These are phyloP conservation scores for Nicotiana paniculata DNA, from an alignment of 257 asterid genomes.

Conservation along the genomic window DNA sequence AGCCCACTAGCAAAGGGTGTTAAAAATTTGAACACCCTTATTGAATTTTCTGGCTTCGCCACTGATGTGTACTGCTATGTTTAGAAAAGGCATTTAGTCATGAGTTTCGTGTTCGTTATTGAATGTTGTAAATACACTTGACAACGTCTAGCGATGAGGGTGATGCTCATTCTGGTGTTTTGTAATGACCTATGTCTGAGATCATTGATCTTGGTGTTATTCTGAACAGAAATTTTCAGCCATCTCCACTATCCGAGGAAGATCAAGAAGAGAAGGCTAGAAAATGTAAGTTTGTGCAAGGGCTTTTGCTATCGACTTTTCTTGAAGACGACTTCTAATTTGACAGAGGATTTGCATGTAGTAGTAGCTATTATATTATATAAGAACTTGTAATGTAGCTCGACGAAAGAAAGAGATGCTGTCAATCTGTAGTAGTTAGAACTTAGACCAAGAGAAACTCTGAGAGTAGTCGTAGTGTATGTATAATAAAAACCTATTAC, in stretches of 20 bases:
- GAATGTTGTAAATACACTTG: neutral
- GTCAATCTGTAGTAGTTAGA: conserved; percentile 1
- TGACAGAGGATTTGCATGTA: conserved; percentile 14
- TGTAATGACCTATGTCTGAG: neutral
- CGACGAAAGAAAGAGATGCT: neutral
- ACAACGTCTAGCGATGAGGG: neutral
- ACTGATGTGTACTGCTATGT: neutral
- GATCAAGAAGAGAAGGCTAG: conserved; percentile 66
- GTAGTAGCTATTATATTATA: neutral
- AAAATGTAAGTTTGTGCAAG: conserved; percentile 61
- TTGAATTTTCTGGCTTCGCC: too few species aligned
- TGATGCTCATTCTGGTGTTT: neutral
- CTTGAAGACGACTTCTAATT: conserved; percentile 35
- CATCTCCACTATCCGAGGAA: conserved; percentile 40
- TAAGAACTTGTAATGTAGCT: neutral
- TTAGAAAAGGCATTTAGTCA: neutral
- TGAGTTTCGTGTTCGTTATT: neutral
- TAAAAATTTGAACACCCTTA: too few species aligned
- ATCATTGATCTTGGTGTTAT: neutral
- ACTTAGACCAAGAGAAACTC: neutral
- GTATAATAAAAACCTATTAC: neutral
- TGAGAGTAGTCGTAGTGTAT: neutral
- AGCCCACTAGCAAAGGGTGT: too few species aligned
- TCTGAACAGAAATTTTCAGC: conserved; percentile 24
- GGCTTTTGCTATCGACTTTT: conserved; percentile 64